Conservation (phyloP, 1,139 yeast genomes). For the Kazachstania sp. region DNA sequence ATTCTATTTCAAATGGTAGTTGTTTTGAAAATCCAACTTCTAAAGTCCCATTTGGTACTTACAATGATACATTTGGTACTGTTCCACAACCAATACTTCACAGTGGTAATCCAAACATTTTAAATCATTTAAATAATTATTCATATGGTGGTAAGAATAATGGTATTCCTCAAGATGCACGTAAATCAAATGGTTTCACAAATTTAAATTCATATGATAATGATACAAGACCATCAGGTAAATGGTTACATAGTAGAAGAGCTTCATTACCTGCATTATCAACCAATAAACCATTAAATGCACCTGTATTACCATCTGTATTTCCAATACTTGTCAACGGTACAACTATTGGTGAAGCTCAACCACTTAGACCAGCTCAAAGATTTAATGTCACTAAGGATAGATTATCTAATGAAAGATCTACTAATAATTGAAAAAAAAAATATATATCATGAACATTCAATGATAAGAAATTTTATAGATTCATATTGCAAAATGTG, state of each 20-base stretch:
- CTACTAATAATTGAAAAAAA: background rate
- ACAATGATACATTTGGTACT: background rate
- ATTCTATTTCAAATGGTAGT: conserved; percentile 1
- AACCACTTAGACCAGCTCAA: background rate
- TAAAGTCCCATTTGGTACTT: background rate
- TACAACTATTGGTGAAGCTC: background rate
- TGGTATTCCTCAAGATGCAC: background rate
- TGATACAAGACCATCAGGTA: background rate
- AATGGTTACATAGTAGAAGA: conserved; percentile 3
- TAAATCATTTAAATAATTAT: background rate
- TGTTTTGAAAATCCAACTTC: background rate
- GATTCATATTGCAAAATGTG: no score
- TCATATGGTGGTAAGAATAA: conserved; percentile 2
- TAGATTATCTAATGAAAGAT: background rate
- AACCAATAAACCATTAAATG: background rate
- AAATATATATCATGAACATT: no score
- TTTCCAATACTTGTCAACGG: background rate
- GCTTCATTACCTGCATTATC: conserved; percentile 3
- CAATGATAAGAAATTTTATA: no score
- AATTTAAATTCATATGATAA: background rate
- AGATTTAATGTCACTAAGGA: background rate
- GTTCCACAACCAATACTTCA: background rate
- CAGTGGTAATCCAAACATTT: background rate
- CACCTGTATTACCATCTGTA: background rate
- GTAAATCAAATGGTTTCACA: background rate